Evolutionary conservation across 2,329 filamentous ascomycete genomes (phyloP), one percentile per base, ranked within the genome.

Genomic region (Phyllosticta citribraziliensis): DNA sequence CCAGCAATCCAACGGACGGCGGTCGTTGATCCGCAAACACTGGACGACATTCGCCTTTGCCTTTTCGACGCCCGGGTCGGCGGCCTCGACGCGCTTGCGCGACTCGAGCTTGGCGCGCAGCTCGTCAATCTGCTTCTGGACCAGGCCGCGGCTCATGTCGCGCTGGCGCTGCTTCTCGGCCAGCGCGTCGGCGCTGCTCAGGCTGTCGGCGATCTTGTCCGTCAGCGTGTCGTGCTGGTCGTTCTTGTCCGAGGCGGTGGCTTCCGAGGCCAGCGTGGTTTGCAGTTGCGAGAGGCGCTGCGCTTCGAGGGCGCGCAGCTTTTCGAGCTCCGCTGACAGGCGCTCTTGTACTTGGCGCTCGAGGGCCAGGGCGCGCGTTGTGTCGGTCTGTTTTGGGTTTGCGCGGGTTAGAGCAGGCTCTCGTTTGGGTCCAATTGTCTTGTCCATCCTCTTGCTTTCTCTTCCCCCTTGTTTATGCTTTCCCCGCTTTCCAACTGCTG

Each of bases 1-100:
- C 88, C 89, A 97, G 82, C 93, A 97, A 79, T 97, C 89, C 72
- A 97, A 79, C 72, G 93, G 92, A 74, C 91, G 83, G 65, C 91
- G 82, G 76, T 97, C 92, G 74, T 97, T 87, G 70, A 87, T 82
- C 64, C 88, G 81, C 79, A 97, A 79, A 74, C 93, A 97, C 68
- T 83, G 82, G 65, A 94, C 84, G 61, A 97, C 85, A 63, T 87
- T 84, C 67, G 84, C 80, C 74, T 91, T 88, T 20, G 91, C 89
- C 72, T 80, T 82, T 75, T 90, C 86, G 56, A 96, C 85, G 57
- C 78, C 78, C 64, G 87, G 84, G 67, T 91, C 89, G 66, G 91
- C 73, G 66, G 86, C 79, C 61, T 81, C 78, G 63, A 85, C 68
- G 72, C 81, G 81, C 70, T 87, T 84, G 66, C 84, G 74, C 58